Base-by-base conservation (phyloP, 2,329 filamentous ascomycete genomes). In the Colletotrichum paranaense region DNA sequence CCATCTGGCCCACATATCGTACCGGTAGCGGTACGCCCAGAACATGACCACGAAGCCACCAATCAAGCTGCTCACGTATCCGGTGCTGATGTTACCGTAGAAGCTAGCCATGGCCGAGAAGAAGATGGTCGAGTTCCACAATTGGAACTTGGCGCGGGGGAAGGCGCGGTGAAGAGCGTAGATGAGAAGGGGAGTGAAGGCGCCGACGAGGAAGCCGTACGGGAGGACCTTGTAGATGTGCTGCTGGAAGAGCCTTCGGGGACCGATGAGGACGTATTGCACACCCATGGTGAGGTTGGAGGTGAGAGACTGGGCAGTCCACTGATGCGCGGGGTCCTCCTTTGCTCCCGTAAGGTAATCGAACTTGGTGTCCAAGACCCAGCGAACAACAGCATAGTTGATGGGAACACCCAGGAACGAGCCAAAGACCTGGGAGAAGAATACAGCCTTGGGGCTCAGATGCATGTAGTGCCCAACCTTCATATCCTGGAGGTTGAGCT, bases 51-150 rank as follows among this genome's bases (percentile, higher is more conserved):
- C 83, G 72, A 88, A 90, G 0, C 89, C 89, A n/a, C 89, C 89
- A 16, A 92, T 85, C 72, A 91, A 88, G 19, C 83, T 84, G 26
- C 87, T 89, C 14, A 87, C 84, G 76, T 89, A 89, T 0, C 90
- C 90, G 0, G 90, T 91, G 69, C 86, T 89, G 63, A 92, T 82
- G 76, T 92, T 92, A 4, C 90, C 90, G 77, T 90, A 91, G 79
- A 91, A 92, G 53, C 82, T 83, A 0, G 88, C 81, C 71, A 90
- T 80, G 4, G 86, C 84, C 2, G 86, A 87, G 78, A 89, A 91
- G 82, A 92, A 92, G 66, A 92, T 92, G 4, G 89, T 91, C 24
- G 88, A 86, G 76, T 92, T 92, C 86, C 86, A 90, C 22, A 91
- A 84, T 35, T 89, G 86, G 76, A 85, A 89, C 42, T 89, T 88